Base-by-base conservation (phyloP, 2,329 filamentous ascomycete genomes). In the Sporothrix phasma region DNA sequence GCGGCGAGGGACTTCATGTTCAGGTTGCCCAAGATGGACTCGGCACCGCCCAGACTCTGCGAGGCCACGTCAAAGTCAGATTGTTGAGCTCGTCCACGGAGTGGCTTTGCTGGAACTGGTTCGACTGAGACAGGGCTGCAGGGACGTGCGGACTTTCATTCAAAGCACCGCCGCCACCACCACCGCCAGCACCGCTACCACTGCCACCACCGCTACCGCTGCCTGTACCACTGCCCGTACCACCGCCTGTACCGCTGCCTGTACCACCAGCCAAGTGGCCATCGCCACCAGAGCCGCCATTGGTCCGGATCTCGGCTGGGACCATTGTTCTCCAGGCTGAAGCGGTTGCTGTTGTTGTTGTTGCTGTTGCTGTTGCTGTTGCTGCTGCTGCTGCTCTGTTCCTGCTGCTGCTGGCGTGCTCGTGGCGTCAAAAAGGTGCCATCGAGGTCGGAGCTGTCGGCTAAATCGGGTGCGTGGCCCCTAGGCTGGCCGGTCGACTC, bases 21-120 rank as follows among this genome's bases (percentile, higher is more conserved):
- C 5, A 79, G 71, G 45, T 78, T 74, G 31, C 74, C 75, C 24
- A 79, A 69, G 17, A 78, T 78, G 3, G 77, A 77, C 61, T 79
- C 80, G 29, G 79, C 76, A 5, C 79, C 80, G 10, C 80, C 81
- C 3, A 85, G 75, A 66, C 81, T 84, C 67, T 85, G 82, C 3
- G 82, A 84, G 10, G 75, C 78, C 10, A 80, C 78, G n/a, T 81
- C 75, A 61, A 80, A 77, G 81, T 80, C 59, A 80, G 70, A 63
- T 80, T 82, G 65, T 79, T 78, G n/a, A 82, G 72, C 66, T 81
- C 78, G 59, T 81, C 78, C 2, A 76, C 73, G 2, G 81, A 81
- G 63, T 78, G 77, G 43, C 72, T 75, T 17, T 72, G 37, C 3
- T 63, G 54, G 22, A 62, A 56, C 15, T 64, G 58, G 26, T 54